Evolutionary conservation across 1,284 basidiomycete species (phyloP), one percentile per base, ranked within the genome.

Genomic region (Malassezia restricta): DNA sequence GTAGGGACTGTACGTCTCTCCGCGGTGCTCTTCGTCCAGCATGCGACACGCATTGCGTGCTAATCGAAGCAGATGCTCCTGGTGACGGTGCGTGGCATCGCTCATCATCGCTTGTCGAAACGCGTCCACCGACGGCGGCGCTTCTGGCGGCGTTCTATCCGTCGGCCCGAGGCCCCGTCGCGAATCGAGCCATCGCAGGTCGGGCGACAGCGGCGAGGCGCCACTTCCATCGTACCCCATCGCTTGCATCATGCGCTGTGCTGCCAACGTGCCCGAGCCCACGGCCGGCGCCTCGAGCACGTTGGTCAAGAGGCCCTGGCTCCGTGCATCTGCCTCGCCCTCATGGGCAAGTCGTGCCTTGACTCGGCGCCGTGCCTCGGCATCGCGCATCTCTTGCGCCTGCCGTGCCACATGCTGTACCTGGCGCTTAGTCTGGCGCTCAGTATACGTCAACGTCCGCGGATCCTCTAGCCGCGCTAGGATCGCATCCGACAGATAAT

Each of bases 161-260:
- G 38, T 11, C 46, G 56, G 47, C 56, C 54, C 54, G 46, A 56
- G 3, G 47, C 63, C 51, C 52, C 56, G 9, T 50, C 61, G 24
- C 17, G 41, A 15, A 8, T 54, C 45, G 1, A 63, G 51, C 63
- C 63, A 65, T 6, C 63, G 61, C 40, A 61, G 53, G 28, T 65
- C 63, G 9, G 58, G 58, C 27, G 49, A 44, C 1, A 65, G 48
- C 20, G 20, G 20, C 20, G 20, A 24, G 2, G 20, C 20, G 20
- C 20, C 20, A 24, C 20, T 24, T 24, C 53, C 43, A 20, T 56
- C 33, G 43, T 62, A 66, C 0, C 64, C 64, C 64, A 66, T 66
- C 9, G 62, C 62, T 3, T 56, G 48, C 64, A 66, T 66, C 62
- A 66, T 66, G 14, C 50, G 40, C 57, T 60, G 54, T 42, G 62